Conservation (phyloP, 1,139 yeast genomes). For the Pichia sp. region DNA sequence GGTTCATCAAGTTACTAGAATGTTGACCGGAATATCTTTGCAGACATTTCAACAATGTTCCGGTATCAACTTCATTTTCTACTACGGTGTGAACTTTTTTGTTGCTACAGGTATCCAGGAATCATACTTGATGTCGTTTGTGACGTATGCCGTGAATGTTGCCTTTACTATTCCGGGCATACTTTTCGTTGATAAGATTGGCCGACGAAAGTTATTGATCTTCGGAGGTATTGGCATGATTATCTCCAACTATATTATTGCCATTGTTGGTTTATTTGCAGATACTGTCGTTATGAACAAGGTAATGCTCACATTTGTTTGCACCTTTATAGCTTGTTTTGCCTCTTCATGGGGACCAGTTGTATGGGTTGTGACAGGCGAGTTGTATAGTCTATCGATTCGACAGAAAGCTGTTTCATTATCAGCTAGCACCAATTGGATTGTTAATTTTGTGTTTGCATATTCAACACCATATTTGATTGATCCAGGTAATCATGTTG, state of each 20-base stretch:
- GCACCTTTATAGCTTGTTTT: conserved; percentile 67
- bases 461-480: conserved; percentile 65
- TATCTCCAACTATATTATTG: conserved; percentile 57
- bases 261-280: conserved; percentile 58
- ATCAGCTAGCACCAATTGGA: conserved; percentile 77
- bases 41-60: conserved; percentile 74
- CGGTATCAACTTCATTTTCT: conserved; percentile 75
- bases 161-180: conserved; percentile 69
- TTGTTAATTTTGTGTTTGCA: conserved; percentile 70
- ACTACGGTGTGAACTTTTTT: conserved; percentile 74
- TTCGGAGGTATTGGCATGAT: conserved; percentile 67
- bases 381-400: conserved; percentile 64
- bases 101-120: conserved; percentile 55
- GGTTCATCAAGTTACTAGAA: conserved; percentile 58
- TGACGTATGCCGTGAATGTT: conserved; percentile 71
- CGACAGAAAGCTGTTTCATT: conserved; percentile 73
- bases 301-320: conserved; percentile 61
- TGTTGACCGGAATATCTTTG: conserved; percentile 63
- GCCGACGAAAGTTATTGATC: conserved; percentile 57
- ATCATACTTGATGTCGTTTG: conserved; percentile 61
- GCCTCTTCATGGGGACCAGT: conserved; percentile 82
- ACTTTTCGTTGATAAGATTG: conserved; percentile 60
- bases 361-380: conserved; percentile 74
- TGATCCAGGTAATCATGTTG: conserved; percentile 61
- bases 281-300: conserved; percentile 47